Percentiles rank a stretch among this genome's conserved stretches.
phyloP scores from a whole-genome alignment of 176 grass and related monocot species.

The Eragrostis curvula region DNA sequence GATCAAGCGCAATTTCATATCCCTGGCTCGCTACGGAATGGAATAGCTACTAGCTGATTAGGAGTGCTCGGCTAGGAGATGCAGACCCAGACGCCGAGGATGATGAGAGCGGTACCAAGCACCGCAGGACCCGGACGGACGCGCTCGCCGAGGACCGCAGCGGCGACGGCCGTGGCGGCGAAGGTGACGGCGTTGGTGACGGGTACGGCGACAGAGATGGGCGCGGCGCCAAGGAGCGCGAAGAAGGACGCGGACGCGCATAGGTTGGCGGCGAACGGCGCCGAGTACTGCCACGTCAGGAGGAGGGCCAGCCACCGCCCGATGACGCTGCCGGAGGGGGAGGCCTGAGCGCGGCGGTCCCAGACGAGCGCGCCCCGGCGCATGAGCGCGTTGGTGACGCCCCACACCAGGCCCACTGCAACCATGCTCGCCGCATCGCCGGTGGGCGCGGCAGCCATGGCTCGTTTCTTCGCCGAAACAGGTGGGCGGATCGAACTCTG shows the following conservation, averaged over 20 bases:
- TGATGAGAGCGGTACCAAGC: conserved; percentile 71
- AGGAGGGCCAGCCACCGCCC: conserved; percentile 66
- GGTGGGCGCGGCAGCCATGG: conserved; percentile 31
- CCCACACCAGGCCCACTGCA: conserved; percentile 79
- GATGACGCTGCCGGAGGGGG: conserved; percentile 11
- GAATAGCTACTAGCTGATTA: too few species aligned
- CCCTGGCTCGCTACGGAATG: too few species aligned
- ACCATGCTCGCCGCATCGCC: conserved; percentile 72
- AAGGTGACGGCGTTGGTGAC: conserved; percentile 92
- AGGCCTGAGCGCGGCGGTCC: conserved; percentile 43
- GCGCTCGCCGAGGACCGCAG: conserved; percentile 66
- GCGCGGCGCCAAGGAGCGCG: conserved; percentile 67
- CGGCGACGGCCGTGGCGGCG: conserved; percentile 70
- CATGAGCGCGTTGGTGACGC: conserved; percentile 83
- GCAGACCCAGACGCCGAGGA: conserved; percentile 83
- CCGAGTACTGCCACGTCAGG: conserved; percentile 84
- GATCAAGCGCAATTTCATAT: too few species aligned
- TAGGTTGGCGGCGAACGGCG: conserved; percentile 71
- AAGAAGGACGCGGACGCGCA: conserved; percentile 89
- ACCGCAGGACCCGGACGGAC: conserved; percentile 43
- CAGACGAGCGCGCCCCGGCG: too few species aligned
- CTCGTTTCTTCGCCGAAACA: too few species aligned
- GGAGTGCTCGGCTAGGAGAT: conserved; percentile 44
- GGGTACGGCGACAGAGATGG: conserved; percentile 87
- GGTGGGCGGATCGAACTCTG: background rate